phyloP scores from a whole-genome alignment of 805 yeast genomes.

The Wickerhamiella occidentalis region DNA sequence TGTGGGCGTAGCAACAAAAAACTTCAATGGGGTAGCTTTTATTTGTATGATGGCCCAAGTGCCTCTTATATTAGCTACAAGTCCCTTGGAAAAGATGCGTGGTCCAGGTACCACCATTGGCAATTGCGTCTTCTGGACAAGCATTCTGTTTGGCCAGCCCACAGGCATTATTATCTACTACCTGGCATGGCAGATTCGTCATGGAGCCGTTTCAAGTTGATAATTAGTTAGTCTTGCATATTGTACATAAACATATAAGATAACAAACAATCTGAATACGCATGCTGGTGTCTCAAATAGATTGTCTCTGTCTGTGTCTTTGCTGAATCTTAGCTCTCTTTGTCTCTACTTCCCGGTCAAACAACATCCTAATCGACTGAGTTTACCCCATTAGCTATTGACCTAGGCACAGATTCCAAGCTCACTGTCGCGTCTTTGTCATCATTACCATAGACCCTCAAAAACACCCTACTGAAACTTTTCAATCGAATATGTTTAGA shows the following conservation, averaged over 20 bases:
- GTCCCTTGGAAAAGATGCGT: constrained; percentile 32
- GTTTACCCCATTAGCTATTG: too few relatives aligned
- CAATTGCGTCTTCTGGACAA: constrained; percentile 37
- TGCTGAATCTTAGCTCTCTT: too few relatives aligned
- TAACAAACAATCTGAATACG: too few relatives aligned
- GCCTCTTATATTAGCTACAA: constrained; percentile 32
- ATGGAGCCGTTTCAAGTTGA: constrained; percentile 6
- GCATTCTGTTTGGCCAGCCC: constrained; percentile 38
- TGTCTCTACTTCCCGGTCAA: too few relatives aligned
- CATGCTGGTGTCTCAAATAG: too few relatives aligned
- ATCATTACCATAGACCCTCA: neutral
- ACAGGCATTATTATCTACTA: constrained; percentile 34
- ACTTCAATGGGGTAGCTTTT: constrained; percentile 37
- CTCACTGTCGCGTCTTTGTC: neutral
- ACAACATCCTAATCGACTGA: too few relatives aligned
- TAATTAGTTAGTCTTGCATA: neutral
- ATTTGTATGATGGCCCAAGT: constrained; percentile 35
- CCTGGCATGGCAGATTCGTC: constrained; percentile 33
- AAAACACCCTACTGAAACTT: neutral
- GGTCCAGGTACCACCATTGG: constrained; percentile 34
- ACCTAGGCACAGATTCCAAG: too few relatives aligned
- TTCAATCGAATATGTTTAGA: constrained; percentile 3
- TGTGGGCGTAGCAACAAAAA: constrained; percentile 38
- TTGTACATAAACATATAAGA: too few relatives aligned
- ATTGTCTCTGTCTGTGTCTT: too few relatives aligned